Percentiles rank a stretch among this genome's conserved stretches.
Conservation (phyloP, 2,329 filamentous ascomycete species). For the Trichocomaceae sp. region DNA sequence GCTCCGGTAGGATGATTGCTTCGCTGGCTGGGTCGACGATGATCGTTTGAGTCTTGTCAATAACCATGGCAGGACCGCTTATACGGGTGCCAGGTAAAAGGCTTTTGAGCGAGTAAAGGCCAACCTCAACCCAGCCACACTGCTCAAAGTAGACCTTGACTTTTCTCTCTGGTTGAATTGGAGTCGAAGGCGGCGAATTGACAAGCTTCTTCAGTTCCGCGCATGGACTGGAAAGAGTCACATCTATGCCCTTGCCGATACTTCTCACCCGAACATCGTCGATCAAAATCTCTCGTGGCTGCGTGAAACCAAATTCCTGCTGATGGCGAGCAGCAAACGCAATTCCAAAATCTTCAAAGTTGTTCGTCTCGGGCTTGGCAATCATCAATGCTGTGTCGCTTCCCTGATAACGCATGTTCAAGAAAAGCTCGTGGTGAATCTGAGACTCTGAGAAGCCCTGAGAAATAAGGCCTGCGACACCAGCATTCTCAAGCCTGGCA, state of each 20-base stretch:
- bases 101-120: slow-evolving; percentile 21
- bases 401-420: slow-evolving; percentile 41
- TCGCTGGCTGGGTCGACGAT: slow-evolving; percentile 73
- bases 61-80: slow-evolving; percentile 47
- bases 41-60: slow-evolving; percentile 70
- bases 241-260: slow-evolving; percentile 17
- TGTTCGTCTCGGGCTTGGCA: slow-evolving; percentile 22
- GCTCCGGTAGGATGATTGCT: slow-evolving; percentile 75
- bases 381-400: slow-evolving; percentile 41
- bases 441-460: slow-evolving; percentile 33
- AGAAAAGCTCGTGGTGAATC: slow-evolving; percentile 30
- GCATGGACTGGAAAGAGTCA: slow-evolving; percentile 11
- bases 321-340: slow-evolving; percentile 34
- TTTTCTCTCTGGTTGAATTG: slow-evolving; percentile 4
- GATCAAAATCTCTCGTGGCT: slow-evolving; percentile 32
- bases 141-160: slow-evolving; percentile 24
- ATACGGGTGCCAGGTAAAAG: slow-evolving; percentile 18
- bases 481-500: slow-evolving; percentile 20
- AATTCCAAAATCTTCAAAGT: slow-evolving; percentile 27
- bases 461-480: slow-evolving; percentile 22
- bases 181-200: slow-evolving; percentile 5
- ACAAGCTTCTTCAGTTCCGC: slow-evolving; percentile 17
- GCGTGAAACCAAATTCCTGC: slow-evolving; percentile 39
- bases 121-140: slow-evolving; percentile 19
- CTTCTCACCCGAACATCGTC: slow-evolving; percentile 33